These are phyloP conservation scores for Salvia rosmarinus DNA, from an alignment of 257 asterid species.

Conservation along the genomic window DNA sequence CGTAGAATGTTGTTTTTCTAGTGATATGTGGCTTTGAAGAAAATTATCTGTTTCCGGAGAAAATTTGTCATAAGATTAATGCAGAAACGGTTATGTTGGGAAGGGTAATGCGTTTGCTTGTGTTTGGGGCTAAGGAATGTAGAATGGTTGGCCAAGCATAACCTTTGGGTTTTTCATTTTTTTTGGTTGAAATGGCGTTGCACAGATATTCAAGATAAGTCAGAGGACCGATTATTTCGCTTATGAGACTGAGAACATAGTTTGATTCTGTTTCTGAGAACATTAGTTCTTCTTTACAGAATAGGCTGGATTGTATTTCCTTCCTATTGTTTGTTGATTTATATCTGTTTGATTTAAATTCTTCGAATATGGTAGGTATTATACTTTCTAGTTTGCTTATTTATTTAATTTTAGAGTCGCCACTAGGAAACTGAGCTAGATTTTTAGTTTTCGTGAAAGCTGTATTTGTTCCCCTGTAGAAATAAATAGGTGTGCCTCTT, in stretches of 20 bases:
- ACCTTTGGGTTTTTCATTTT: not conserved
- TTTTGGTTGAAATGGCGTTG: constrained; percentile 10
- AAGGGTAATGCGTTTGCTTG: not conserved
- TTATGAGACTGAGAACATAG: constrained; percentile 9
- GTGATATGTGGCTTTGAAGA: constrained; percentile 8
- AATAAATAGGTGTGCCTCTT: constrained; percentile 2
- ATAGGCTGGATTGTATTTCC: not conserved
- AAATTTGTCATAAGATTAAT: not conserved
- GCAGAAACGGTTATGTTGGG: not conserved
- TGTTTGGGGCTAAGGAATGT: not conserved
- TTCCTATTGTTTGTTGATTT: not conserved
- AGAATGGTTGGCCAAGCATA: not conserved
- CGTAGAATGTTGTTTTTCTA: not conserved
- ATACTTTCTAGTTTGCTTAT: not conserved
- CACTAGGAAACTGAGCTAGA: constrained; percentile 15
- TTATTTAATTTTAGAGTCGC: constrained; percentile 10
- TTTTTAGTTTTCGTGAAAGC: not conserved
- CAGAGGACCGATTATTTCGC: not conserved
- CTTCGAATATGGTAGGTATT: not conserved
- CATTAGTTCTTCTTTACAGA: not conserved
- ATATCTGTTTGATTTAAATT: not conserved
- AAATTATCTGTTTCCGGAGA: constrained; percentile 14
- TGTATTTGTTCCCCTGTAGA: not conserved
- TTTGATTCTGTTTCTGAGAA: not conserved
- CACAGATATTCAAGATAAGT: not conserved